These are phyloP conservation scores for Rhizopus stolonifer DNA, from an alignment of 371 early-diverging fungal species.

Conservation along the genomic window DNA sequence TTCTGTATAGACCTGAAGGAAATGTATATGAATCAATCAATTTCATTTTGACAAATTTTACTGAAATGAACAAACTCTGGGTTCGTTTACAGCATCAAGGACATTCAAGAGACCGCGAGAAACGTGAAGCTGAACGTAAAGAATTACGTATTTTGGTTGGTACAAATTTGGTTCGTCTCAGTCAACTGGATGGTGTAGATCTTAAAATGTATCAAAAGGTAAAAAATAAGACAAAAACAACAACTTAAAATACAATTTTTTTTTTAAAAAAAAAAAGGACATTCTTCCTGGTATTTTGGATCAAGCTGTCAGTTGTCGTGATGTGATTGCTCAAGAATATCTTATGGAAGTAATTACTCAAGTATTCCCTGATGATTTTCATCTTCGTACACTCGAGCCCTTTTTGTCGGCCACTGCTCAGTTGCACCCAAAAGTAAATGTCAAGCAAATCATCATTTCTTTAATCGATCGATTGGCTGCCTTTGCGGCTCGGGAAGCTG, in stretches of 20 bases:
- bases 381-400: constrained; percentile 84
- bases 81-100: constrained; percentile 97
- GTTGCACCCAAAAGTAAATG: constrained; percentile 87
- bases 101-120: constrained; percentile 87
- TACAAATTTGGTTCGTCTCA: constrained; percentile 91
- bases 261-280: no score
- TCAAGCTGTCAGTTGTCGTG: constrained; percentile 93
- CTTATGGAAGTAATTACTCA: constrained; percentile 97
- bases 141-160: constrained; percentile 94
- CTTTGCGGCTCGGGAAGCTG: constrained; percentile 61
- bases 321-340: constrained; percentile 98
- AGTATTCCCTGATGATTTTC: constrained; percentile 96
- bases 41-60: constrained; percentile 94
- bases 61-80: constrained; percentile 99
- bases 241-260: no score
- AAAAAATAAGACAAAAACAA: no score
- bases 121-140: constrained; percentile 91
- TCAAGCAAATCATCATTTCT: constrained; percentile 91
- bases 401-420: constrained; percentile 88
- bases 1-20: constrained; percentile 66
- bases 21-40: constrained; percentile 86
- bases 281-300: constrained; percentile 86
- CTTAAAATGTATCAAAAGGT: constrained; percentile 78
- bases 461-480: constrained; percentile 86
- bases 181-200: constrained; percentile 87